Base-by-base conservation (phyloP, 1,284 basidiomycete species). In the Polyporus tsugae region DNA sequence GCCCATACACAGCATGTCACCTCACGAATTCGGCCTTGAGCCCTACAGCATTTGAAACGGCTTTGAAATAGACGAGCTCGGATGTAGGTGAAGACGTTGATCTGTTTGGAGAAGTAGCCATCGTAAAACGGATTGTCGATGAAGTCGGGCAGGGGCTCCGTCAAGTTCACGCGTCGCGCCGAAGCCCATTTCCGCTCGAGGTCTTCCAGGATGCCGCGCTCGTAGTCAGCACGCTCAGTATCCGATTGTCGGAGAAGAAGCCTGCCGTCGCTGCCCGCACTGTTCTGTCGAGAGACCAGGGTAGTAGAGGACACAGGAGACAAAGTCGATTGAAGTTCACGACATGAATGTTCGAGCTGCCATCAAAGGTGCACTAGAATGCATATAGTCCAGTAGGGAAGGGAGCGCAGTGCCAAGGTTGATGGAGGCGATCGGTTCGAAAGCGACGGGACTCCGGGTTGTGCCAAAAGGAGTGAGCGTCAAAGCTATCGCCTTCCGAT, bases 61-160 rank as follows among this genome's bases (percentile, higher is more conserved):
- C 77, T 15, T 80, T 75, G 77, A 98, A 98, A 72, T 96, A 85
- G 74, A 97, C 92, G 4, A 86, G 82, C 35, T 90, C 88, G 15
- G 90, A 85, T 2, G 91, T 82, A 55, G 90, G 90, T 87, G 80
- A 97, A 95, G 73, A 98, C 97, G 58, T 90, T 92, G 2, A 93
- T 96, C 77, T 96, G 92, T 75, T 93, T 93, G 29, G 95, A 91
- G 78, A 99, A 99, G 82, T 99, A 99, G 46, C 98, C n/a, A n/a
- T n/a, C n/a, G n/a, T n/a, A n/a, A n/a, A n/a, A n/a, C n/a, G n/a
- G n/a, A n/a, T n/a, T n/a, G n/a, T n/a, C n/a, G n/a, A n/a, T n/a
- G n/a, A n/a, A n/a, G n/a, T n/a, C n/a, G n/a, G n/a, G n/a, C n/a
- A n/a, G n/a, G n/a, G n/a, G n/a, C n/a, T n/a, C n/a, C n/a, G n/a